phyloP scores from a whole-genome alignment of 2,329 filamentous ascomycete species.

The Tolypocladium paradoxum region DNA sequence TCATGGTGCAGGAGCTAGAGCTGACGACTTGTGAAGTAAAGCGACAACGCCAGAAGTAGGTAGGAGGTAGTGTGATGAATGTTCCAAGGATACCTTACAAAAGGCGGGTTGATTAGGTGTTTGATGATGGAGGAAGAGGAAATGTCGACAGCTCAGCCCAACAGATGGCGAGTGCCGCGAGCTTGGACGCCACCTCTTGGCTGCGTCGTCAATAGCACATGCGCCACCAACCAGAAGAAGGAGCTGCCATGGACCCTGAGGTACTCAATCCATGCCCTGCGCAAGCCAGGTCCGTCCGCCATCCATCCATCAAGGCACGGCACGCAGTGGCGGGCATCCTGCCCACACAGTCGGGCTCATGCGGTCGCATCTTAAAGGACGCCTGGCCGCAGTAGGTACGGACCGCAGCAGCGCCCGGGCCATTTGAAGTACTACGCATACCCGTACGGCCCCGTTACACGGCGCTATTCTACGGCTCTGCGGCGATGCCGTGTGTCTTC shows the following conservation, averaged over 20 bases:
- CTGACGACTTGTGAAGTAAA: neutral
- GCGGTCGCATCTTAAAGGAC: neutral
- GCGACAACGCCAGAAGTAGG: neutral
- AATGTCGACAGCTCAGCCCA: neutral
- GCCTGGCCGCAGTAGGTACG: neutral
- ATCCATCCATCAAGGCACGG: neutral
- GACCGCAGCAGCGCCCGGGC: neutral
- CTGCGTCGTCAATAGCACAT: neutral
- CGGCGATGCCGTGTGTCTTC: neutral
- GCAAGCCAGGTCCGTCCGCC: no score
- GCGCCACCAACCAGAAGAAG: no score
- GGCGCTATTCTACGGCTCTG: neutral
- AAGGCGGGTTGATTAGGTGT: neutral
- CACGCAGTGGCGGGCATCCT: no score
- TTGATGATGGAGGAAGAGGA: neutral
- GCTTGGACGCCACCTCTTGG: no score
- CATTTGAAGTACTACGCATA: no score
- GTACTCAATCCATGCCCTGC: no score
- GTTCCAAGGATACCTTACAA: neutral
- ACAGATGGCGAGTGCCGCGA: neutral
- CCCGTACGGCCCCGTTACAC: no score
- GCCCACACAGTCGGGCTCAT: neutral
- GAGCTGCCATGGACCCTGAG: no score
- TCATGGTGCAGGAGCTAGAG: conserved; percentile 19
- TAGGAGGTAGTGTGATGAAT: neutral